These are phyloP conservation scores for Malassezia yamatoensis DNA, from an alignment of 1,284 basidiomycete genomes.

Conservation along the genomic window DNA sequence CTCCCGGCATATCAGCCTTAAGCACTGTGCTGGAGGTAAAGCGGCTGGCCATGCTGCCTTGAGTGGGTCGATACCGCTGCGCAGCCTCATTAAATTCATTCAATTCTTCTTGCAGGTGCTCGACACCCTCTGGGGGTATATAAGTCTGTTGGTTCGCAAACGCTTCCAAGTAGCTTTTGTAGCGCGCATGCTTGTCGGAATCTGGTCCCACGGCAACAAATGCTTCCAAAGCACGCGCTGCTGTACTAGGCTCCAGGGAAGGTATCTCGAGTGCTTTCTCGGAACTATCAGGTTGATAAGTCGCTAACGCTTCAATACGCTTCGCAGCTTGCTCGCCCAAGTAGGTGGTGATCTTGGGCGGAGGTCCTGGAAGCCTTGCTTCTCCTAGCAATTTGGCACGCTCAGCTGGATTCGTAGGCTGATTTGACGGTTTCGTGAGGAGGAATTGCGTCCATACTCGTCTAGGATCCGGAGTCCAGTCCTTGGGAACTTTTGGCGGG, in stretches of 20 bases:
- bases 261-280: slow-evolving; percentile 54
- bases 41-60: slow-evolving; percentile 79
- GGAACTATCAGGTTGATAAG: slow-evolving; percentile 7
- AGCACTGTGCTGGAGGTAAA: slow-evolving; percentile 55
- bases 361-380: slow-evolving; percentile 58
- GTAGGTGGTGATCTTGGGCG: slow-evolving; percentile 79
- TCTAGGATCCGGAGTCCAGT: slow-evolving; percentile 74
- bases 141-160: slow-evolving; percentile 53
- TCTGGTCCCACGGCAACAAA: slow-evolving; percentile 80
- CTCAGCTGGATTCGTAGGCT: slow-evolving; percentile 54
- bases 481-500: slow-evolving; percentile 64
- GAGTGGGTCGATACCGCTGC: slow-evolving; percentile 78
- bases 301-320: slow-evolving; percentile 15
- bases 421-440: slow-evolving; percentile 16
- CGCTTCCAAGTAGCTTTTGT: slow-evolving; percentile 67
- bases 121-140: neutral
- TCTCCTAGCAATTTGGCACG: slow-evolving; percentile 76
- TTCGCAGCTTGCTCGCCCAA: slow-evolving; percentile 72
- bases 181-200: slow-evolving; percentile 70
- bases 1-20: neutral
- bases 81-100: slow-evolving; percentile 77
- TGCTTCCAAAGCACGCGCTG: slow-evolving; percentile 72
- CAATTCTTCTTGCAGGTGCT: slow-evolving; percentile 64
- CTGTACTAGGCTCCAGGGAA: slow-evolving; percentile 62
- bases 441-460: slow-evolving; percentile 57